Conservation (phyloP, 257 asterid species). For the Plantago elongata region DNA sequence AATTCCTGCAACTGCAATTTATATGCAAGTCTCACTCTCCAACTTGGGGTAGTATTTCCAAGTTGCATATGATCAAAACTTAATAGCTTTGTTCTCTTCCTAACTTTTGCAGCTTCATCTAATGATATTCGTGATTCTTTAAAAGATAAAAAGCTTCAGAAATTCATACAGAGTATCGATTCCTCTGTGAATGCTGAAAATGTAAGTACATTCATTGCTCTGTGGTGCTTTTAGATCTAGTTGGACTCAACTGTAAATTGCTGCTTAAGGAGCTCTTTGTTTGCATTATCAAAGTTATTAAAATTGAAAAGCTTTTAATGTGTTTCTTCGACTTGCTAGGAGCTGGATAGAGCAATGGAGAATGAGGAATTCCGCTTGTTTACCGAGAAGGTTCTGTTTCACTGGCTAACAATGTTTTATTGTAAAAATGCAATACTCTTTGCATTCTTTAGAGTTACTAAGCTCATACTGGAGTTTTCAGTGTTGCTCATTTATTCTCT, state of each 20-base stretch:
- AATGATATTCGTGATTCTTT: conserved; percentile 50
- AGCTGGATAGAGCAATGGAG: conserved; percentile 57
- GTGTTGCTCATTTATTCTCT: not conserved
- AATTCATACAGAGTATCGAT: conserved; percentile 40
- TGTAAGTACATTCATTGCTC: conserved; percentile 30
- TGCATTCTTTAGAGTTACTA: not conserved
- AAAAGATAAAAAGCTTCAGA: conserved; percentile 55
- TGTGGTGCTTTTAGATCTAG: not conserved
- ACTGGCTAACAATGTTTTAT: not conserved
- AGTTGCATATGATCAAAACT: not conserved
- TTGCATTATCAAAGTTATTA: not conserved
- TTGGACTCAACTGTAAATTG: not conserved
- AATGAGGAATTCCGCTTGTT: conserved; percentile 45
- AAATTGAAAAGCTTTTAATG: conserved; percentile 2
- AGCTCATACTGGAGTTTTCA: not conserved
- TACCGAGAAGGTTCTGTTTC: conserved; percentile 48
- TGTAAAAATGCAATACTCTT: not conserved
- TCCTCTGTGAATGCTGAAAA: conserved; percentile 50
- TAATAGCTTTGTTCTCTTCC: conserved; percentile 1
- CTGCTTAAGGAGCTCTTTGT: not conserved
- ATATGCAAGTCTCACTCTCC: not conserved
- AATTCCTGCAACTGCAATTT: not conserved
- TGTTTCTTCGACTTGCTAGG: conserved; percentile 28
- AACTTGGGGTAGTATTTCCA: not conserved
- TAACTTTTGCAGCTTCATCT: conserved; percentile 51